phyloP scores from a whole-genome alignment of 345 rosid genomes.

The Leavenworthia alabamica region DNA sequence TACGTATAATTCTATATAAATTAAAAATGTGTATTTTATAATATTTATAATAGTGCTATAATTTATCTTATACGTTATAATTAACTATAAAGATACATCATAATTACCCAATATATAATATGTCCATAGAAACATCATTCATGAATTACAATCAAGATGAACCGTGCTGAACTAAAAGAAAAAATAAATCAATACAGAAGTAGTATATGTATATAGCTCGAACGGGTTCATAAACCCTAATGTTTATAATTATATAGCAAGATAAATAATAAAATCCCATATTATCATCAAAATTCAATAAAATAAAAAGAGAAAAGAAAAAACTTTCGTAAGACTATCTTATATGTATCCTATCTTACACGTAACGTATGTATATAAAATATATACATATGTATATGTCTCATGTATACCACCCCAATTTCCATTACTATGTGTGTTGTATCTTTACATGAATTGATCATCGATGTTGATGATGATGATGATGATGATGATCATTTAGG shows the following conservation, averaged over 20 bases:
- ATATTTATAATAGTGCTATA: not conserved
- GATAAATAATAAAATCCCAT: conserved; percentile 11
- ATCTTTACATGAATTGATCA: conserved; percentile 4
- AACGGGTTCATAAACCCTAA: conserved; percentile 36
- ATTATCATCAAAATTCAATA: conserved; percentile 11
- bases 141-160: conserved; percentile 9
- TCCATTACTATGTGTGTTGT: conserved; percentile 11
- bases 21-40: not conserved
- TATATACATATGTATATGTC: not conserved
- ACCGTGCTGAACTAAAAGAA: no score
- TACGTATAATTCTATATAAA: not conserved
- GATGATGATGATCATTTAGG: conserved; percentile 18
- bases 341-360: conserved; percentile 29
- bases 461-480: not conserved
- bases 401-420: conserved; percentile 10
- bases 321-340: not conserved
- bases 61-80: no score
- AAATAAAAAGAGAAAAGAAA: not conserved
- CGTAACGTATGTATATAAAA: conserved; percentile 27
- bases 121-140: conserved; percentile 9
- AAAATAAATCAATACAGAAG: no score
- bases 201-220: no score
- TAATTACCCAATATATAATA: not conserved
- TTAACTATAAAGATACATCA: not conserved
- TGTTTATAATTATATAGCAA: conserved; percentile 4